Base-by-base conservation (phyloP, 345 rosid genomes). In the Linum lewisii region DNA sequence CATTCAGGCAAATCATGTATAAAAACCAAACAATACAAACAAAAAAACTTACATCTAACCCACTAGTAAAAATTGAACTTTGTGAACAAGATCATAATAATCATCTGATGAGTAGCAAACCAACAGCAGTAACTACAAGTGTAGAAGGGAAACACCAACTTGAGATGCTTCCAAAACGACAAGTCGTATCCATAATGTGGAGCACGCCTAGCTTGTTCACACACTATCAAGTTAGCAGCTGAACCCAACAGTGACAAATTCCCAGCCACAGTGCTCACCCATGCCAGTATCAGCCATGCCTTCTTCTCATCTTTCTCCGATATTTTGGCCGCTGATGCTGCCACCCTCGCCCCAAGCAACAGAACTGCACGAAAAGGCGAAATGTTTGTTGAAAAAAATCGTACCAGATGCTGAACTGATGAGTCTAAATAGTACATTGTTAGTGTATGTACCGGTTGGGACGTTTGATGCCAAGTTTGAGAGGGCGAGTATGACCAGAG, bases 201-300 rank as follows among this genome's bases (percentile, higher is more conserved):
- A 49, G 88, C 72, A 4, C 88, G 72, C 15, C 77, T 68, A 54
- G 98, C 98, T 77, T 91, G 88, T 66, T 87, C 95, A 16, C 98
- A 84, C 57, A 87, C 92, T 52, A 87, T 87, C 81, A 91, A 69
- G 72, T 91, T 91, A 2, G 95, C 92, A 0, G 96, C 96, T 6
- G 96, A 88, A 4, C 98, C 98, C 22, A 88, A 64, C 44, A 88
- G 75, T 0, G 98, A 82, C 52, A 91, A 72, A 77, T 92, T 92
- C 18, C 95, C 96, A 0, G 92, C 88, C 20, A 91, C 79, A 0
- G 96, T 81, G 73, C 98, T 88, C 55, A 79, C 98, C 96, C 98
- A 86, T 5, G 92, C 88, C 65, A 88, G 69, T 26, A 85, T 61
- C 24, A 91, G 73, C 98, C 96, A 91, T 13, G 90, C 87, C 77